These are phyloP conservation scores for Coprinellus micaceus DNA, from an alignment of 768 basidiomycete genomes.

Conservation along the genomic window DNA sequence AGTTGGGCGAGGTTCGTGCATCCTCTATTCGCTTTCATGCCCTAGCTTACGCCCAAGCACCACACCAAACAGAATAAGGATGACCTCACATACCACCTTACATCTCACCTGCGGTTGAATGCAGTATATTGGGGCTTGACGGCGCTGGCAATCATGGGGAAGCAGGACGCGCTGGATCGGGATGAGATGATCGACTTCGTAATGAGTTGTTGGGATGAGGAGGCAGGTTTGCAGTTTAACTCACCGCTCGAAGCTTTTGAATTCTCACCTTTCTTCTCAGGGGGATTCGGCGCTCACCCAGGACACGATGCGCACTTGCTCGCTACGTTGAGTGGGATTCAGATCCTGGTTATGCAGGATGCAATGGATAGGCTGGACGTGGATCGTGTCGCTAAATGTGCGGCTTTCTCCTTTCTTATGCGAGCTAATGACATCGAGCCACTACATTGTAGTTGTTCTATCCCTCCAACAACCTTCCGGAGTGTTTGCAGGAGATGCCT, in stretches of 20 bases:
- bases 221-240: conserved; percentile 67
- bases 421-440: no score
- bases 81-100: conserved; percentile 85
- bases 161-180: conserved; percentile 71
- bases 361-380: conserved; percentile 70
- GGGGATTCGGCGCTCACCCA: conserved; percentile 89
- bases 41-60: neutral
- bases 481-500: conserved; percentile 84
- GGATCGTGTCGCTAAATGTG: conserved; percentile 72
- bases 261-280: conserved; percentile 35
- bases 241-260: no score
- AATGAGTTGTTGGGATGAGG: conserved; percentile 92
- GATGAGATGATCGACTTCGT: conserved; percentile 88
- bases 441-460: conserved; percentile 58
- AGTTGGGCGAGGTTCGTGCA: conserved; percentile 58
- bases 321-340: conserved; percentile 86
- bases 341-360: conserved; percentile 84
- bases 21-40: neutral
- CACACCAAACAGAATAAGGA: conserved; percentile 57
- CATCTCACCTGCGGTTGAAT: conserved; percentile 90
- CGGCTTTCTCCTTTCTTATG: conserved; percentile 20
- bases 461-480: conserved; percentile 85
- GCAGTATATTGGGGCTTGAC: conserved; percentile 96
- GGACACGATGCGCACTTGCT: conserved; percentile 89
- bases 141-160: conserved; percentile 78